A percentile compares a stretch with the other conserved stretches of the same genome.
Evolutionary conservation across 192 early-diverging fungal species (phyloP).

Genomic region (Chytriomyces confervae): DNA sequence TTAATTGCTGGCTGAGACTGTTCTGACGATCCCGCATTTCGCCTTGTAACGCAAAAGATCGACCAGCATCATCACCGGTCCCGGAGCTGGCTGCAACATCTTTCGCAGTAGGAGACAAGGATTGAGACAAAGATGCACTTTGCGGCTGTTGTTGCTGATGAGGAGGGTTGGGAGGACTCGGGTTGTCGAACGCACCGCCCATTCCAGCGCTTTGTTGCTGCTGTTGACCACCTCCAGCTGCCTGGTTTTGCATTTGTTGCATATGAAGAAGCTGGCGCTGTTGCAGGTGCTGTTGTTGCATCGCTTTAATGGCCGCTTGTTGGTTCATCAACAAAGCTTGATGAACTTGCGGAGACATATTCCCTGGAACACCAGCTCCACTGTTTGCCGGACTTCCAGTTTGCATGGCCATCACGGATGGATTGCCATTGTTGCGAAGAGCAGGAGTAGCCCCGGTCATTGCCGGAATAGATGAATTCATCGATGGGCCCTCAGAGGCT

Average conservation of each 20-base stretch:
- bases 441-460: neutral
- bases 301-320: neutral
- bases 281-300: slow-evolving; percentile 27
- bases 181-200: neutral
- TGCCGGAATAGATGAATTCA: neutral
- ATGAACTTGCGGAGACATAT: neutral
- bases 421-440: no score
- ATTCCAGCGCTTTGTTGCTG: neutral
- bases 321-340: neutral
- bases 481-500: neutral
- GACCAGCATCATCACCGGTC: neutral
- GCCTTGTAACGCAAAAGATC: neutral
- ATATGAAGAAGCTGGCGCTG: slow-evolving; percentile 6
- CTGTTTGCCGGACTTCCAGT: neutral
- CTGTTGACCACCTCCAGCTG: neutral
- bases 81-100: neutral
- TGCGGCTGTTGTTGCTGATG: slow-evolving; percentile 28
- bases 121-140: neutral
- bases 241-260: neutral
- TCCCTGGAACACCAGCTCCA: neutral
- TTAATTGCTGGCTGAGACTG: neutral
- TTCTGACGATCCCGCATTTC: neutral
- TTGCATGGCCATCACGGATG: neutral
- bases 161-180: neutral
- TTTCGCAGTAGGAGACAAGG: neutral